Base-by-base conservation (phyloP, 371 early-diverging fungal genomes). In the Syncephalis plumigaleata region DNA sequence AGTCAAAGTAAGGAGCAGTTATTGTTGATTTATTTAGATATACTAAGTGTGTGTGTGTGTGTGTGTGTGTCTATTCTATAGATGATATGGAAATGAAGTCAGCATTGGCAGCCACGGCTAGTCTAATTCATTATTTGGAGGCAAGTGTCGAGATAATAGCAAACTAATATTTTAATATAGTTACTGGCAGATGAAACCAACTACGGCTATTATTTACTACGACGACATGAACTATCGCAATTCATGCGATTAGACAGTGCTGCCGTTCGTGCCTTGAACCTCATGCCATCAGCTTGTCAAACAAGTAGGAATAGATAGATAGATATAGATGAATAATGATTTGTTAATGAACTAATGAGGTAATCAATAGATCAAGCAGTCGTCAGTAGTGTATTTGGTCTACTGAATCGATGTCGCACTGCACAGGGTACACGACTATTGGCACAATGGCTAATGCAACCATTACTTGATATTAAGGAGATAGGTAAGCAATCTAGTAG, bases 371-470 rank as follows among this genome's bases (percentile, higher is more conserved):
- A 81, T 3, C 61, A 78, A 15, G 81, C 78, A 54, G 87, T 81
- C 55, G 75, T 73, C 8, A 81, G 83, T 75, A 83, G 76, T 54
- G 59, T 94, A 16, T 87, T 73, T 49, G 91, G 92, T 38, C 48
- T 47, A 15, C 64, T 97, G 38, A 87, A 94, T 63, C 69, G 82
- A 49, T 91, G 93, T 66, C 75, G 78, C 48, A 97, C 98, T 3
- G 63, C 83, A 0, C 92, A 91, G 56, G 98, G 98, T 0, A 70
- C 82, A 16, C 69, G 95, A 2, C 55, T 94, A 53, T 64, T 95
- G 18, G 70, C 73, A 11, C 89, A 88, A 58, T 97, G 96, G 95
- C 57, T 97, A 24, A 90, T 85, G 51, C 96, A 95, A 55, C 98
- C 98, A 4, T 66, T 93, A 2, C 64, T 92, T 56, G 71, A 77